These are phyloP conservation scores for Sphaerulina vaccinii DNA, from an alignment of 2,329 filamentous ascomycete species.

Conservation along the genomic window DNA sequence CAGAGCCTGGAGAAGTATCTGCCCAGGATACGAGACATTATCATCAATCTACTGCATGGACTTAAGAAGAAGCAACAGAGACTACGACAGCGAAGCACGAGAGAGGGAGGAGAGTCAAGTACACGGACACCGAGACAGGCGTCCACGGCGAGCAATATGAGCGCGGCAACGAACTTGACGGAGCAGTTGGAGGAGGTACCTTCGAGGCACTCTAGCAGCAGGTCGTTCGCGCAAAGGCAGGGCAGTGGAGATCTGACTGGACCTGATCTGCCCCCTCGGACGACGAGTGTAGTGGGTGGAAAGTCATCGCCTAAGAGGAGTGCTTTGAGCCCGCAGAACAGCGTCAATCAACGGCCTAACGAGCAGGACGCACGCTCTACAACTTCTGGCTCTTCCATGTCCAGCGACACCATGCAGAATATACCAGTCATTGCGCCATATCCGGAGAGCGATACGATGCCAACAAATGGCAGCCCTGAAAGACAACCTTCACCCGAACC, in stretches of 20 bases:
- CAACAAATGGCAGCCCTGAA: conserved; percentile 31
- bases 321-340: conserved; percentile 40
- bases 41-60: conserved; percentile 94
- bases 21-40: conserved; percentile 93
- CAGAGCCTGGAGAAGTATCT: conserved; percentile 92
- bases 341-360: conserved; percentile 22
- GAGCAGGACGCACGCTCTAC: conserved; percentile 37
- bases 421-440: conserved; percentile 74
- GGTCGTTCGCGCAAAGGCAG: conserved; percentile 41
- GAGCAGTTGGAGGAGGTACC: conserved; percentile 45
- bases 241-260: conserved; percentile 43
- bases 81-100: conserved; percentile 59
- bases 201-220: conserved; percentile 42
- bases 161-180: conserved; percentile 46
- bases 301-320: conserved; percentile 46
- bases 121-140: conserved; percentile 41
- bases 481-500: conserved; percentile 42
- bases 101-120: conserved; percentile 34
- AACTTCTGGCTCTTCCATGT: conserved; percentile 62
- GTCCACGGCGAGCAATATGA: conserved; percentile 49
- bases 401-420: conserved; percentile 73
- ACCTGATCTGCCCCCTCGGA: conserved; percentile 49
- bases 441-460: conserved; percentile 59
- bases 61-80: conserved; percentile 96
- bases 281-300: conserved; percentile 43